phyloP scores from a whole-genome alignment of 2,329 filamentous ascomycete species.

The Zopfia rhizophila region DNA sequence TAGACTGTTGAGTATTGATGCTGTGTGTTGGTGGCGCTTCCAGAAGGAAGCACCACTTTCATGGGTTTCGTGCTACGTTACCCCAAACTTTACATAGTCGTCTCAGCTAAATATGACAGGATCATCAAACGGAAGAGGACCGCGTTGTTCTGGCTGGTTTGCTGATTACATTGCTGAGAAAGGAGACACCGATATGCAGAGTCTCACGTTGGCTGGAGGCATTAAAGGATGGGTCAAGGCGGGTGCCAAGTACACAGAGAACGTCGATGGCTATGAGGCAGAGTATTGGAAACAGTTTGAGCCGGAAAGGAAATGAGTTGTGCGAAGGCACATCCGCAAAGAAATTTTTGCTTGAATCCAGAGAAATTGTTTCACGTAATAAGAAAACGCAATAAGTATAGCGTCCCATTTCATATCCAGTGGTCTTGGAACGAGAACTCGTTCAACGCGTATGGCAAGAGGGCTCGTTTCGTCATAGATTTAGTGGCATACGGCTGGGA shows the following conservation, averaged over 20 bases:
- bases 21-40: background rate
- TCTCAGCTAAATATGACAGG: constrained; percentile 30
- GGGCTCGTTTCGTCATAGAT: too few species aligned
- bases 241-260: constrained; percentile 48
- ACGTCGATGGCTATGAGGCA: constrained; percentile 54
- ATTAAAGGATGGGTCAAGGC: constrained; percentile 59
- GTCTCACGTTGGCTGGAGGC: constrained; percentile 55
- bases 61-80: constrained; percentile 15
- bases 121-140: constrained; percentile 45
- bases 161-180: constrained; percentile 46
- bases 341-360: too few species aligned
- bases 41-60: background rate
- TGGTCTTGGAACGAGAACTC: too few species aligned
- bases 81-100: constrained; percentile 7
- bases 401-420: too few species aligned
- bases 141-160: constrained; percentile 50
- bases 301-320: too few species aligned
- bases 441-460: too few species aligned
- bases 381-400: too few species aligned
- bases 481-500: too few species aligned
- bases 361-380: too few species aligned
- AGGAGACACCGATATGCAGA: constrained; percentile 52
- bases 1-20: background rate
- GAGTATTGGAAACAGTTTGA: constrained; percentile 55
- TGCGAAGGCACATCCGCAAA: too few species aligned